A percentile compares a stretch with the other conserved stretches of the same genome.
phyloP scores from a whole-genome alignment of 1,284 basidiomycete species.

The Salmacisia buchloeana region DNA sequence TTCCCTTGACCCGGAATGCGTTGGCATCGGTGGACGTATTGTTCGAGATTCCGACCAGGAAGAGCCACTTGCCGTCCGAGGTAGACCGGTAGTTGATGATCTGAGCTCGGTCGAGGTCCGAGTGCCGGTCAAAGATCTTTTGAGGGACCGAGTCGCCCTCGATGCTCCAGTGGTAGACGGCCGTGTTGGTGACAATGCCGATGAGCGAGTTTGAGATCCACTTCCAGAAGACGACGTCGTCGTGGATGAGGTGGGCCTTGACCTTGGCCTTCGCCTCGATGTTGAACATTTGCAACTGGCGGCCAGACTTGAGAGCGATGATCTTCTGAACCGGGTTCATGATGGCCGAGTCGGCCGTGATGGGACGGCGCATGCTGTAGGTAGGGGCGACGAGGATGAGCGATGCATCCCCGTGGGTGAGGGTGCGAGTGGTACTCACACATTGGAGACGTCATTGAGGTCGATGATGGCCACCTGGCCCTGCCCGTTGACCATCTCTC shows the following conservation, averaged over 20 bases:
- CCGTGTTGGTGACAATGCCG: constrained; percentile 88
- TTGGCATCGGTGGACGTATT: constrained; percentile 73
- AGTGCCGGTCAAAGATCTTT: constrained; percentile 95
- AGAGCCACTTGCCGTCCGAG: constrained; percentile 92
- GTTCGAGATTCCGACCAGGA: constrained; percentile 89
- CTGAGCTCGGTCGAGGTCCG: constrained; percentile 85
- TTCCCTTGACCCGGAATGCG: constrained; percentile 53
- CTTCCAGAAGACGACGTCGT: constrained; percentile 98
- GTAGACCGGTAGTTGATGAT: constrained; percentile 98
- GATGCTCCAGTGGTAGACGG: constrained; percentile 92
- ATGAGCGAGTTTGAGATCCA: constrained; percentile 89
- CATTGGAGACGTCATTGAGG: constrained; percentile 45
- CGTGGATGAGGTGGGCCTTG: constrained; percentile 87
- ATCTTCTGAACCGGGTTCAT: constrained; percentile 98
- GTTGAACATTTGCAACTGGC: constrained; percentile 94
- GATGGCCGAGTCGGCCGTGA: constrained; percentile 95
- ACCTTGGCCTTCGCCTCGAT: constrained; percentile 94
- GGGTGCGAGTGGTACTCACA: constrained; percentile 19
- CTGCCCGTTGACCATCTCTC: constrained; percentile 56
- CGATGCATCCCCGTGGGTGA: background rate
- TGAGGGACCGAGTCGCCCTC: constrained; percentile 65
- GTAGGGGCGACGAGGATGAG: background rate
- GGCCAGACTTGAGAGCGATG: constrained; percentile 76
- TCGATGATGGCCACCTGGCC: constrained; percentile 49
- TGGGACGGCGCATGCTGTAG: constrained; percentile 72